These are phyloP conservation scores for Aspergillus cavernicola DNA, from an alignment of 495 filamentous ascomycete genomes.

Conservation along the genomic window DNA sequence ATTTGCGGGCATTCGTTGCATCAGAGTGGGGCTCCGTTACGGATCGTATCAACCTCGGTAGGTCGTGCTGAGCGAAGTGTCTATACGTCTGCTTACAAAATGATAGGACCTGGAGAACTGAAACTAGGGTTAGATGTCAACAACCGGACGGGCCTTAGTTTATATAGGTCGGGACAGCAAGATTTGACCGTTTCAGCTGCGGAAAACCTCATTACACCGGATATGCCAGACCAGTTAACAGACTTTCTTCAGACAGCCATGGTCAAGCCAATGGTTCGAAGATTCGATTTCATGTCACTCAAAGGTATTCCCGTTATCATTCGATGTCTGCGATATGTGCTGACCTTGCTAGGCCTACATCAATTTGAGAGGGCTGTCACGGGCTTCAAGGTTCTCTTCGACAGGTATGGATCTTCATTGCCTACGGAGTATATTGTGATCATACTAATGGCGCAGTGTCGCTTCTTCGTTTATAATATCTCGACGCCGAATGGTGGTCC, in stretches of 20 bases:
- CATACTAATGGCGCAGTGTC: conserved; percentile 8
- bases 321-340: conserved; percentile 23
- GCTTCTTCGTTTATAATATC: conserved; percentile 74
- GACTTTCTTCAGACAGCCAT: conserved; percentile 48
- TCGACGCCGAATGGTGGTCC: conserved; percentile 82
- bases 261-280: conserved; percentile 38
- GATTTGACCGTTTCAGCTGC: conserved; percentile 66
- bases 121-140: conserved; percentile 58
- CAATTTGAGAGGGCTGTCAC: conserved; percentile 72
- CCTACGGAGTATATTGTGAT: background rate
- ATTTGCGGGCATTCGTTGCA: conserved; percentile 63
- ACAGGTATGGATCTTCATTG: conserved; percentile 52
- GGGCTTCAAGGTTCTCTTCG: conserved; percentile 71
- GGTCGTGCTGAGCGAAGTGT: background rate
- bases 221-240: conserved; percentile 50
- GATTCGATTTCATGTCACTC: conserved; percentile 38
- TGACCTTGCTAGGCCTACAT: conserved; percentile 60
- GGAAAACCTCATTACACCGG: conserved; percentile 57
- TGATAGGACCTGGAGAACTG: conserved; percentile 61
- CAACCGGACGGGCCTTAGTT: conserved; percentile 54
- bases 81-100: conserved; percentile 9
- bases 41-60: conserved; percentile 69
- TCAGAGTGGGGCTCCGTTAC: conserved; percentile 65
- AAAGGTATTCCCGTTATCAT: conserved; percentile 26
- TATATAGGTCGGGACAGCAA: conserved; percentile 61